phyloP scores from a whole-genome alignment of 1,139 yeast genomes.

The Taphrina populina region DNA sequence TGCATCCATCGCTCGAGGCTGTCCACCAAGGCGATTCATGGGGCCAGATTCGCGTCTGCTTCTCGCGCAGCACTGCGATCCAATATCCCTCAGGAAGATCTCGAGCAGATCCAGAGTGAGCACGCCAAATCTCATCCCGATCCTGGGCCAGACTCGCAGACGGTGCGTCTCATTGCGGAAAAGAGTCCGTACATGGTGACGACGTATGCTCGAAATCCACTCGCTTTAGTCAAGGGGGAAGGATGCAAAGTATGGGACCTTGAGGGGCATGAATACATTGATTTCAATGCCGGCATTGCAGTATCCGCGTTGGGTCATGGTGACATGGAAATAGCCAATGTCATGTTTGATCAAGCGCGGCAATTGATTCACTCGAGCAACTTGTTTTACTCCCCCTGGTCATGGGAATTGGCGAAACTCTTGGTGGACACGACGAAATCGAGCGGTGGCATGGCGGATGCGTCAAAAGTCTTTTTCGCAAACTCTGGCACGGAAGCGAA shows the following conservation, averaged over 20 bases:
- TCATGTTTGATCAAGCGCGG: conserved; percentile 67
- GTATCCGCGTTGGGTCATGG: conserved; percentile 94
- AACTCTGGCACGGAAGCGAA: conserved; percentile 97
- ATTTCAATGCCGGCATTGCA: conserved; percentile 93
- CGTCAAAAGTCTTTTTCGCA: conserved; percentile 79
- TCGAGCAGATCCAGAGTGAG: conserved; percentile 16
- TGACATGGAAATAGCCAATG: conserved; percentile 66
- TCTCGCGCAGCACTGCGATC: conserved; percentile 13
- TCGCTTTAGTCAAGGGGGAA: conserved; percentile 68
- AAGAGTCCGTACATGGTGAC: conserved; percentile 66
- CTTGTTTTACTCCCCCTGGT: conserved; percentile 77
- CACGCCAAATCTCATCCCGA: conserved; percentile 32
- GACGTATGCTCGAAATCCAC: conserved; percentile 73
- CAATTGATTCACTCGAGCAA: conserved; percentile 82
- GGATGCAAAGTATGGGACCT: conserved; percentile 76
- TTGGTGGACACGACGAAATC: conserved; percentile 66
- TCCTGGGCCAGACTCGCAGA: conserved; percentile 31
- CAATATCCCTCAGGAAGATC: conserved; percentile 24
- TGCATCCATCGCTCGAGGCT: background rate
- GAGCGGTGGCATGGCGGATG: conserved; percentile 49
- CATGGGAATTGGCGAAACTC: conserved; percentile 72
- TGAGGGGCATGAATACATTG: conserved; percentile 74
- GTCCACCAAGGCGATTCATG: background rate
- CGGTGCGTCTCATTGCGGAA: conserved; percentile 39
- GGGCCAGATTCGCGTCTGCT: conserved; percentile 14